These are phyloP conservation scores for Citrus unshiu DNA, from an alignment of 345 rosid genomes.

Conservation along the genomic window DNA sequence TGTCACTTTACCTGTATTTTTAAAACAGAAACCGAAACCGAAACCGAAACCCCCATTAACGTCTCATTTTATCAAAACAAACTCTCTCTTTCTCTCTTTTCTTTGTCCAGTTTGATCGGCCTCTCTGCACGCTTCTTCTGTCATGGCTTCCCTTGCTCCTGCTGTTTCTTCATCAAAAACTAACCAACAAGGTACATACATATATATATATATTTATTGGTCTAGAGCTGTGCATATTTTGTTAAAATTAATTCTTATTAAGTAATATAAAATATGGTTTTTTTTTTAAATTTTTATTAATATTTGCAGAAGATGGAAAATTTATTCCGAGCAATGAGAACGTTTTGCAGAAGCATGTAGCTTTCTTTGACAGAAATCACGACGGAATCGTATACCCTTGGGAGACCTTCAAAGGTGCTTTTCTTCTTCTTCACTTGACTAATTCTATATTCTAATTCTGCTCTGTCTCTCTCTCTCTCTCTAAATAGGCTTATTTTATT, in stretches of 20 bases:
- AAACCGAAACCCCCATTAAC: background rate
- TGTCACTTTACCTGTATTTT: background rate
- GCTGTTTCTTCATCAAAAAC: background rate
- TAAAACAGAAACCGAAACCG: background rate
- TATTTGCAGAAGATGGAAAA: conserved; percentile 8
- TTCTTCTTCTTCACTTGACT: background rate
- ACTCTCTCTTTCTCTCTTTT: background rate
- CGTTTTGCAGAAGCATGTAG: conserved; percentile 67
- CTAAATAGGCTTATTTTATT: background rate
- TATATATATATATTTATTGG: too few species aligned
- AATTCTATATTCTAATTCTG: too few species aligned
- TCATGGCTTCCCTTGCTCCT: conserved; percentile 22
- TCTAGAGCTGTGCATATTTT: background rate
- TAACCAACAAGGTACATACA: conserved; percentile 5
- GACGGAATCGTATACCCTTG: conserved; percentile 80
- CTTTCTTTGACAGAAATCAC: conserved; percentile 74
- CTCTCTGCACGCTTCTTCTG: background rate
- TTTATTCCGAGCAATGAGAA: conserved; percentile 25
- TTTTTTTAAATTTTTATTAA: background rate
- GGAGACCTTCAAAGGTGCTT: conserved; percentile 68
- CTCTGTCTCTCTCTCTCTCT: background rate
- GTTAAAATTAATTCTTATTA: background rate
- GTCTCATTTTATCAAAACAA: too few species aligned
- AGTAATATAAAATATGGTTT: background rate
- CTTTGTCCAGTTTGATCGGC: too few species aligned